phyloP scores from a whole-genome alignment of 768 basidiomycete genomes.

The Porpolomopsis calyptriformis region DNA sequence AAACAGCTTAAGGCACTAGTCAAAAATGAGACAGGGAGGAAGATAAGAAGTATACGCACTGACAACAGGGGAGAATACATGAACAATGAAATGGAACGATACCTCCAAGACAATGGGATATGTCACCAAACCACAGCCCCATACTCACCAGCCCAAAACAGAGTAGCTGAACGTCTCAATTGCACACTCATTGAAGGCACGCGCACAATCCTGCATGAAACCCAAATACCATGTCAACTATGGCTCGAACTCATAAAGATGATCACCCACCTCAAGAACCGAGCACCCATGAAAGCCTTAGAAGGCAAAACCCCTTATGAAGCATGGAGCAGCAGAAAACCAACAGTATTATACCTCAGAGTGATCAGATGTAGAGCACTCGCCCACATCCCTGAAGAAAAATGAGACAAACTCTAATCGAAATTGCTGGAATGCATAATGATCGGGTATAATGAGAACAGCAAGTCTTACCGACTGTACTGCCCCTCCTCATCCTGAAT shows the following conservation, averaged over 20 bases:
- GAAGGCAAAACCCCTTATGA: conserved; percentile 10
- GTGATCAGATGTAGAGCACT: conserved; percentile 15
- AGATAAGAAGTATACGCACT: neutral
- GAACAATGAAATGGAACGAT: conserved; percentile 12
- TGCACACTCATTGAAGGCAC: conserved; percentile 14
- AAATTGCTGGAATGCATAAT: conserved; percentile 5
- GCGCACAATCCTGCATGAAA: conserved; percentile 14
- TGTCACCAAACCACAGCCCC: conserved; percentile 16
- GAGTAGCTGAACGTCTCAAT: conserved; percentile 21
- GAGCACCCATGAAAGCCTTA: conserved; percentile 10
- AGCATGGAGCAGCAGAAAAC: conserved; percentile 13
- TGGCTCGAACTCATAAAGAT: conserved; percentile 19
- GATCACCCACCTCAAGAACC: conserved; percentile 17
- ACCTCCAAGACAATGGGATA: conserved; percentile 13
- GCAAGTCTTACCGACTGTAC: conserved; percentile 11
- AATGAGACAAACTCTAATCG: conserved; percentile 6
- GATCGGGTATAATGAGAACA: conserved; percentile 10
- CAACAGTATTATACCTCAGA: conserved; percentile 17
- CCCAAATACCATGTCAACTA: conserved; percentile 13
- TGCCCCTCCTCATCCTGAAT: conserved; percentile 10
- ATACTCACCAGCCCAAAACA: conserved; percentile 22
- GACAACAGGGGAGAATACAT: conserved; percentile 3
- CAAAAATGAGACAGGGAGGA: neutral
- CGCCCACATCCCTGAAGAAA: neutral
- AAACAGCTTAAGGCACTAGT: neutral